Percentiles rank a stretch among this genome's conserved stretches.
Conservation (phyloP, 2,329 filamentous ascomycete genomes). For the Fusarium tricinctum region DNA sequence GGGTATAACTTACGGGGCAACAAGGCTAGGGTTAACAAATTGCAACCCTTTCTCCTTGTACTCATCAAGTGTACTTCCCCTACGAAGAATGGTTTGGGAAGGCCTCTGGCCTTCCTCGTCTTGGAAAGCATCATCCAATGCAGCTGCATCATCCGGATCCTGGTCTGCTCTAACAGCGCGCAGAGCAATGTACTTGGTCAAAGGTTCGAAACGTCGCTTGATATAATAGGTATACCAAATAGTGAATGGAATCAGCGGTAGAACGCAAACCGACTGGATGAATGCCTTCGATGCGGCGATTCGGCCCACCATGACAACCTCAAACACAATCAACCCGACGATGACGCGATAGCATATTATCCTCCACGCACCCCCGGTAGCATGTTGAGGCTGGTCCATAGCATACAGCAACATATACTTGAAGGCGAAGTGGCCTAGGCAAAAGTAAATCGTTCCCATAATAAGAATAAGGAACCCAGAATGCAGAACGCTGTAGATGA, state of each 20-base stretch:
- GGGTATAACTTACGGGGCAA: constrained; percentile 69
- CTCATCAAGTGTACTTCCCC: constrained; percentile 79
- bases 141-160: constrained; percentile 56
- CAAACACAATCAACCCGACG: constrained; percentile 87
- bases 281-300: constrained; percentile 82
- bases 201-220: constrained; percentile 82
- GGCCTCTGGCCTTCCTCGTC: constrained; percentile 57
- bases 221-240: constrained; percentile 93
- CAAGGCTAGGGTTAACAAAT: constrained; percentile 83
- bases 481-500: constrained; percentile 91
- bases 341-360: constrained; percentile 96
- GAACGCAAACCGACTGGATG: constrained; percentile 77
- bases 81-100: constrained; percentile 60
- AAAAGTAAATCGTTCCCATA: constrained; percentile 86
- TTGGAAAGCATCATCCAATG: constrained; percentile 56
- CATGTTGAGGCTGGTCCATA: constrained; percentile 97
- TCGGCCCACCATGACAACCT: constrained; percentile 90
- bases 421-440: constrained; percentile 88
- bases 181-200: constrained; percentile 93
- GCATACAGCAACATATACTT: constrained; percentile 98
- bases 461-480: constrained; percentile 85
- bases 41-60: constrained; percentile 75
- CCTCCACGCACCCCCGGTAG: constrained; percentile 93
- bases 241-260: constrained; percentile 83
- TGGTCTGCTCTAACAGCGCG: constrained; percentile 79